Evolutionary conservation across 139 green algal genomes (phyloP), one percentile per base, ranked within the genome.

Genomic region (Coelastrella sp.): DNA sequence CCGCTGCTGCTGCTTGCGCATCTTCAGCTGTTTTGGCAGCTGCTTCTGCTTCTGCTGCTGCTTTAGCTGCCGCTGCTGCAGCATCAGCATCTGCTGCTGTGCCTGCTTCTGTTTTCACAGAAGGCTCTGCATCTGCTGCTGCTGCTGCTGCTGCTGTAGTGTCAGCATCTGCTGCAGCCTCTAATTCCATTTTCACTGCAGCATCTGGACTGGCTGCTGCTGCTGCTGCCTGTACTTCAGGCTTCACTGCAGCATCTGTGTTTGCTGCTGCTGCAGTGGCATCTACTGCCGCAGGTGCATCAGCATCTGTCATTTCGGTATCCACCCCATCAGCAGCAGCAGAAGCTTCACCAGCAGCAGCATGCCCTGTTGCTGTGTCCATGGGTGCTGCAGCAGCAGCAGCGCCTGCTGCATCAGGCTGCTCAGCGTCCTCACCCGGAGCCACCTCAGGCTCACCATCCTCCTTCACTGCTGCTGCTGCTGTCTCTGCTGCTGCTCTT

Each of bases 1-100:
- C 78, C 57, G 61, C 86, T n/a, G 83, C 89, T 47, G 79, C 77
- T 7, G 88, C 79, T 23, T 54, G 65, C 20, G 87, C 64, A 22
- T 57, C 77, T 7, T 74, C 80, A 20, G 81, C 85, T 54, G 54
- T 71, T 23, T 87, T 22, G 16, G 61, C 82, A 6, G 66, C 88
- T 54, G 71, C 71, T 11, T 59, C 85, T 54, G 77, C 91, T 64
- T 75, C 88, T 19, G 88, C 80, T 65, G 88, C 86, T 80, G 87
- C 80, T 75, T 83, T 71, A 54, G 17, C 19, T 19, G 83, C 89
- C n/a, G 76, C 92, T 77, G 85, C 76, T 61, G 58, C 85, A 13
- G 73, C 79, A 68, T 20, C n/a, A 10, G 71, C 57, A 54, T 19
- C 68, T 58, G 71, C 54, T 80, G 80, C 7, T 84, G 22, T 20